Evolutionary conservation across 441 rosid species (phyloP).

Genomic region (Breynia disticha): DNA sequence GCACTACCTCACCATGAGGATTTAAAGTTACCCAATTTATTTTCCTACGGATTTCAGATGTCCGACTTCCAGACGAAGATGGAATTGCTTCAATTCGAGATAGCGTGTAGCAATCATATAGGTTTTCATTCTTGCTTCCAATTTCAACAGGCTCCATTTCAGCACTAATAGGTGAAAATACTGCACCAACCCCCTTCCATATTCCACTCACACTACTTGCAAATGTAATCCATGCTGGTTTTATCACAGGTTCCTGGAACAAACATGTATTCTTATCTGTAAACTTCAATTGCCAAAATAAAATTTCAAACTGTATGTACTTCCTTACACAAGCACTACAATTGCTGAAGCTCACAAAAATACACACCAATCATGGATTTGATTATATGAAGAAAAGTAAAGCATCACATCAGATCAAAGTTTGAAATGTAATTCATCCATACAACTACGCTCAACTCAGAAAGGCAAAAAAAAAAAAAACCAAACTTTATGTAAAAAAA

Average conservation of each 20-base stretch:
- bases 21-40: conserved; percentile 86
- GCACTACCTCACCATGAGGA: conserved; percentile 59
- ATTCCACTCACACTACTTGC: conserved; percentile 86
- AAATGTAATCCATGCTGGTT: conserved; percentile 75
- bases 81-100: conserved; percentile 38
- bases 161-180: conserved; percentile 72
- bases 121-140: conserved; percentile 56
- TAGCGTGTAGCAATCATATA: conserved; percentile 70
- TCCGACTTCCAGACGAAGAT: conserved; percentile 17
- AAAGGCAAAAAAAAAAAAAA: neutral
- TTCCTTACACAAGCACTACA: neutral
- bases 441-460: too few relatives aligned
- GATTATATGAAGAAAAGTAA: too few relatives aligned
- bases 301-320: neutral
- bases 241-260: conserved; percentile 77
- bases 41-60: conserved; percentile 58
- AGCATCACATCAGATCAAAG: too few relatives aligned
- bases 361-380: too few relatives aligned
- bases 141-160: conserved; percentile 86
- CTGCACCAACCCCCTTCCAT: conserved; percentile 96
- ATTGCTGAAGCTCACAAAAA: too few relatives aligned
- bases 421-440: too few relatives aligned
- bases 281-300: neutral
- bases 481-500: too few relatives aligned
- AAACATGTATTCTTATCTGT: neutral